phyloP scores from a whole-genome alignment of 345 rosid species.

The Camelina hispida region DNA sequence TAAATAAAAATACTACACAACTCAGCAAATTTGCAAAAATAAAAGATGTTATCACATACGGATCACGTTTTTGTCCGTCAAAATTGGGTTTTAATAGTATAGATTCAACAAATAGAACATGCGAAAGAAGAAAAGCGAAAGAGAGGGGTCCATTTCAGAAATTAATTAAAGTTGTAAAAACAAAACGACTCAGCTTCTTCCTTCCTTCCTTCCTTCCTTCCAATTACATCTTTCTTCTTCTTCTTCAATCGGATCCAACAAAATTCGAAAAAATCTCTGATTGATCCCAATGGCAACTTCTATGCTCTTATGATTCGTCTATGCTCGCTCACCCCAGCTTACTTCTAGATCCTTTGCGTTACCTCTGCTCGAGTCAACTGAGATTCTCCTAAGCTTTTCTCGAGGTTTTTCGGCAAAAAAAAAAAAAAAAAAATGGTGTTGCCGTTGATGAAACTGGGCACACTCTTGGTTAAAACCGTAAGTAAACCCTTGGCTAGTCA shows the following conservation, averaged over 20 bases:
- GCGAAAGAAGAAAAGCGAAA: conserved; percentile 28
- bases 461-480: conserved; percentile 66
- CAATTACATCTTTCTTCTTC: neutral
- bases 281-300: conserved; percentile 14
- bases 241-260: conserved; percentile 22
- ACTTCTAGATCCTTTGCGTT: neutral
- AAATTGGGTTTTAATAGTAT: neutral
- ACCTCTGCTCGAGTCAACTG: conserved; percentile 8
- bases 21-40: no score
- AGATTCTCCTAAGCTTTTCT: conserved; percentile 7
- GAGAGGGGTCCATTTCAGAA: conserved; percentile 7
- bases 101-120: conserved; percentile 7
- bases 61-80: neutral
- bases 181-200: neutral
- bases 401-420: neutral
- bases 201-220: neutral
- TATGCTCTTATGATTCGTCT: neutral
- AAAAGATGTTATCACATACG: no score
- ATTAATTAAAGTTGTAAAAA: neutral
- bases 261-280: neutral
- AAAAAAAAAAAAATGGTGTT: conserved; percentile 53
- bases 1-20: no score
- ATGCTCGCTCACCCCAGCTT: neutral
- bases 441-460: conserved; percentile 76
- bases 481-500: conserved; percentile 77